Evolutionary conservation across 2,329 filamentous ascomycete species (phyloP), one percentile per base, ranked within the genome.

Genomic region (Paradendryphiella salina): DNA sequence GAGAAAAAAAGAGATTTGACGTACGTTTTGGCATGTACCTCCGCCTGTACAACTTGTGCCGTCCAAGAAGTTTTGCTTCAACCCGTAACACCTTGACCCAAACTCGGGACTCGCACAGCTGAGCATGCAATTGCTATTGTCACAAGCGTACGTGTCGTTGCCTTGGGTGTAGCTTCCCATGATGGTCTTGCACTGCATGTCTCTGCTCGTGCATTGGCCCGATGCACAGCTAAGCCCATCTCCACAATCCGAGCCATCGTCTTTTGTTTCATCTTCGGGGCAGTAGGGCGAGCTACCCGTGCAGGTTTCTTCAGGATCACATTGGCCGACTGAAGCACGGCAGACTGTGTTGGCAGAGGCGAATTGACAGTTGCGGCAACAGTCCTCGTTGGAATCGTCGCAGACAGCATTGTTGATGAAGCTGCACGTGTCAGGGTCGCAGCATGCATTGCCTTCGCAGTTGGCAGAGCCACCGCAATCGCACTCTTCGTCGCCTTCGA

Each of bases 51-150:
- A 99, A 1, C 82, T 77, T 1, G 94, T 97, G 14, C 94, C 94
- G 69, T 99, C 94, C 23, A 97, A 79, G 75, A 96, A 97, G 75
- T 95, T 94, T 70, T 96, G 91, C 70, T 89, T 86, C 76, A 95
- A 83, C 17, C 82, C 82, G 53, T 88, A 86, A 73, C 90, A 96
- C 6, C 81, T 79, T 5, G 77, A 57, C 6, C 83, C 83, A 50
- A 92, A 86, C 49, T 84, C 78, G 4, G 89, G 85, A 18, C 86
- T 87, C 2, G 82, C 80, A 73, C 94, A 99, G 40, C 85, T 85
- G 42, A 97, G 77, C 56, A 82, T 80, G 74, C 94, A 99, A 41
- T 85, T 86, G 29, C 81, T 80, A 46, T 77, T 79, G 58, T 87
- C 84, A 74, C 94, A 99, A 8, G 92, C 87, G 63, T 84, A 85